phyloP scores from a whole-genome alignment of 768 basidiomycete genomes.

The Galerina sulciceps region DNA sequence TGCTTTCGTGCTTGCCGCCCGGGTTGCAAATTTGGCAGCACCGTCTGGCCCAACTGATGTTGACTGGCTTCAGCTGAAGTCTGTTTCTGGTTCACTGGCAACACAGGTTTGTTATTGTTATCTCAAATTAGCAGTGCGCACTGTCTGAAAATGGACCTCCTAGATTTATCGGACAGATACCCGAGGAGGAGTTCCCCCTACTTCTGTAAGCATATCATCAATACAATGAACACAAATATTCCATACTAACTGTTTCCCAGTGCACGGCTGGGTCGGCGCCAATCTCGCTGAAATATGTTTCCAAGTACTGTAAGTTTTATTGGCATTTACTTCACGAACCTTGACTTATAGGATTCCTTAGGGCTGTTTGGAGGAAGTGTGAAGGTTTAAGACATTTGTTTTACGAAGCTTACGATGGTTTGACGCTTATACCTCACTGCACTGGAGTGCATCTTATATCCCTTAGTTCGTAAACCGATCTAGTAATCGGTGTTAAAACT shows the following conservation, averaged over 20 bases:
- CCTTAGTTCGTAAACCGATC: not conserved
- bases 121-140: too few species aligned
- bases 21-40: conserved; percentile 42
- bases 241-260: conserved; percentile 21
- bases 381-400: conserved; percentile 8
- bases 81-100: conserved; percentile 52
- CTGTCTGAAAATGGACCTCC: not conserved
- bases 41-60: conserved; percentile 48
- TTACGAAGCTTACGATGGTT: not conserved
- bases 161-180: conserved; percentile 58
- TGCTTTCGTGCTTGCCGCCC: conserved; percentile 52
- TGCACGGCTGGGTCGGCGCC: conserved; percentile 44
- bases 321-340: not conserved
- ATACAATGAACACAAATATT: not conserved
- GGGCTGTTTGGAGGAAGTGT: conserved; percentile 26
- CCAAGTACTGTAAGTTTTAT: conserved; percentile 53
- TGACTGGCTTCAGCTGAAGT: conserved; percentile 58
- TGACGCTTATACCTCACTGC: not conserved
- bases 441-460: conserved; percentile 4
- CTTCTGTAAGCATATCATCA: conserved; percentile 38
- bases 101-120: conserved; percentile 40
- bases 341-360: not conserved
- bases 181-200: conserved; percentile 55
- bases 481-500: not conserved
- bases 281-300: conserved; percentile 53